Conservation (phyloP, 2,329 filamentous ascomycete genomes). For the Trichoderma sp. region DNA sequence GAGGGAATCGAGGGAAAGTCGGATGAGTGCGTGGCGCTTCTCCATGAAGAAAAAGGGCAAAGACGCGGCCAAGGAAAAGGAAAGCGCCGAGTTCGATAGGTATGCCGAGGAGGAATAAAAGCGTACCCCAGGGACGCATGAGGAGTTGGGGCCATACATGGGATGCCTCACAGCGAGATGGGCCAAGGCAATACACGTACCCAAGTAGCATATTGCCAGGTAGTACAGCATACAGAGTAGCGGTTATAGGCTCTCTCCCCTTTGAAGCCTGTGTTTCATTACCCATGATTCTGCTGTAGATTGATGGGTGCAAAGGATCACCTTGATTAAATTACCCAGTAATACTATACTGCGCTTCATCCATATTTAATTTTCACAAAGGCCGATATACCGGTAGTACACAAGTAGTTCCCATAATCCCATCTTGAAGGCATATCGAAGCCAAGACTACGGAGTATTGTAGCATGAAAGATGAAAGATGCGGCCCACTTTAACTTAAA, state of each 20-base stretch:
- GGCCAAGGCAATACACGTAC: neutral
- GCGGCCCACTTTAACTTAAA: neutral
- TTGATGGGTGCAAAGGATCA: neutral
- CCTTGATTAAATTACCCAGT: neutral
- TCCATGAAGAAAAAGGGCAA: slow-evolving; percentile 60
- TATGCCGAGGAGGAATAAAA: slow-evolving; percentile 31
- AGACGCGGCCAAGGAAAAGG: slow-evolving; percentile 45
- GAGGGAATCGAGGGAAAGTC: slow-evolving; percentile 45
- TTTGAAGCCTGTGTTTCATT: neutral
- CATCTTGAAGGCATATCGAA: neutral
- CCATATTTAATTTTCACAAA: too few species aligned
- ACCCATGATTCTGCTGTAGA: too few species aligned
- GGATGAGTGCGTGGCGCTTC: slow-evolving; percentile 53
- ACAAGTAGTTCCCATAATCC: too few species aligned
- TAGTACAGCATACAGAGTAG: neutral
- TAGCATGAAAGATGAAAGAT: too few species aligned
- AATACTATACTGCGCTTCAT: neutral
- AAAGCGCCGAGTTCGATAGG: slow-evolving; percentile 52
- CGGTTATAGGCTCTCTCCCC: neutral
- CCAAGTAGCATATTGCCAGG: neutral
- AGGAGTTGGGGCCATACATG: neutral
- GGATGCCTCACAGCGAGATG: neutral
- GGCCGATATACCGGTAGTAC: neutral
- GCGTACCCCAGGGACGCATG: neutral
- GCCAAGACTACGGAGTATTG: too few species aligned